These are phyloP conservation scores for Hypoxylon cercidicola DNA, from an alignment of 495 filamentous ascomycete species.

Conservation along the genomic window DNA sequence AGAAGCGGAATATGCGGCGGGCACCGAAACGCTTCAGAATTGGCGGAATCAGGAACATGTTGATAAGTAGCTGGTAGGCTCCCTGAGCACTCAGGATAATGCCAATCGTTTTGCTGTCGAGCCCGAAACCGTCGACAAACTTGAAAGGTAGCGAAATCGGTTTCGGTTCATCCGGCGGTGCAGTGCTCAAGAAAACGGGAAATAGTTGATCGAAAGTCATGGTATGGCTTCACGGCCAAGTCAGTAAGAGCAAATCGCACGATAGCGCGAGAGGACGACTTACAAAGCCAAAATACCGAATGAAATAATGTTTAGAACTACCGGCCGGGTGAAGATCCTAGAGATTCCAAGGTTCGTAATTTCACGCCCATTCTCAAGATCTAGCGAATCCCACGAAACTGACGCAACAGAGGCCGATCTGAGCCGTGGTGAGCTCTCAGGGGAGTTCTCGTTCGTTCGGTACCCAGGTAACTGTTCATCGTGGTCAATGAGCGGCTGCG, in stretches of 20 bases:
- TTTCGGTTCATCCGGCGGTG: constrained; percentile 55
- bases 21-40: constrained; percentile 77
- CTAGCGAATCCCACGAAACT: constrained; percentile 43
- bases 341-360: constrained; percentile 42
- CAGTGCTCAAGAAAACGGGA: constrained; percentile 89
- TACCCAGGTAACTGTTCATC: constrained; percentile 70
- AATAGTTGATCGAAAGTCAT: constrained; percentile 95
- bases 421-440: constrained; percentile 61
- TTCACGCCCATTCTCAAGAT: constrained; percentile 33
- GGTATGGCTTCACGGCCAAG: constrained; percentile 62
- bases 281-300: constrained; percentile 97
- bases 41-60: constrained; percentile 82
- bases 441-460: constrained; percentile 68
- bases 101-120: constrained; percentile 84
- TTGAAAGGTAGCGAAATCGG: constrained; percentile 75
- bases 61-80: constrained; percentile 85
- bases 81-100: constrained; percentile 89
- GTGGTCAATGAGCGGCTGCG: constrained; percentile 63
- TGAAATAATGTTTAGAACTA: constrained; percentile 83
- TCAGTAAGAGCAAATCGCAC: constrained; percentile 31
- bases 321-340: constrained; percentile 76
- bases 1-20: constrained; percentile 80
- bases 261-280: constrained; percentile 53
- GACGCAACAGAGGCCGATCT: constrained; percentile 45
- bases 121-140: constrained; percentile 86